Evolutionary conservation across 768 basidiomycete species (phyloP).

Genomic region (Amanita fuliginea): DNA sequence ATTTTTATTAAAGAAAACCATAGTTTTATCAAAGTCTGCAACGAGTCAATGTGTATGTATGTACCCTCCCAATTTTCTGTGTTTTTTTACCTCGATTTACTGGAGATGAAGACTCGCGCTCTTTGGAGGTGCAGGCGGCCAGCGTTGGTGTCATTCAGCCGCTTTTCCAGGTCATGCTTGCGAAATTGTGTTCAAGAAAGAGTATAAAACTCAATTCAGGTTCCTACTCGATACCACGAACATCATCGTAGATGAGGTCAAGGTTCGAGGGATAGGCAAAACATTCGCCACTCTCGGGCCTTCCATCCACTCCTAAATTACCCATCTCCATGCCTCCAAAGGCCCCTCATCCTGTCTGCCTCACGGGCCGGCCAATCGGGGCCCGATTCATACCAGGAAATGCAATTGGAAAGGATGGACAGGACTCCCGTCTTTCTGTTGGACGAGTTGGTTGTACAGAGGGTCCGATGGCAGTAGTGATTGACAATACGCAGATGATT

Average conservation of each 20-base stretch:
- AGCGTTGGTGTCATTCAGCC: no score
- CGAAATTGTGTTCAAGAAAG: conserved; percentile 81
- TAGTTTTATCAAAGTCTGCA: conserved; percentile 92
- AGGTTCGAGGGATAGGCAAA: conserved; percentile 86
- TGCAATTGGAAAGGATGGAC: conserved; percentile 59
- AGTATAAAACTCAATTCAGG: conserved; percentile 83
- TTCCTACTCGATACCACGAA: conserved; percentile 80
- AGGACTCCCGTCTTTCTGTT: conserved; percentile 77
- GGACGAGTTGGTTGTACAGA: conserved; percentile 47
- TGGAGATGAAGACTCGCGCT: conserved; percentile 52
- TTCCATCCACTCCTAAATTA: conserved; percentile 70
- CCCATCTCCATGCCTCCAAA: conserved; percentile 29
- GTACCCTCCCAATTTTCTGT: conserved; percentile 6
- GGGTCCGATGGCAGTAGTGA: conserved; percentile 91
- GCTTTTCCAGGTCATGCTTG: no score
- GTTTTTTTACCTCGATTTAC: neutral
- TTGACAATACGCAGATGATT: conserved; percentile 93
- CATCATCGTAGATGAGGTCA: conserved; percentile 86
- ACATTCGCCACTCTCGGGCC: conserved; percentile 75
- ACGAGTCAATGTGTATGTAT: conserved; percentile 85
- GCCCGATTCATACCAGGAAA: conserved; percentile 48
- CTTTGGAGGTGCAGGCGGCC: conserved; percentile 86
- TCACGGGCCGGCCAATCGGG: conserved; percentile 18
- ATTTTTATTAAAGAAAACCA: no score
- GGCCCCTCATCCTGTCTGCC: conserved; percentile 14